Percentiles rank a stretch among this genome's conserved stretches.
These are phyloP conservation scores for Solanum gandarillasii DNA, from an alignment of 257 asterid species.

Conservation along the genomic window DNA sequence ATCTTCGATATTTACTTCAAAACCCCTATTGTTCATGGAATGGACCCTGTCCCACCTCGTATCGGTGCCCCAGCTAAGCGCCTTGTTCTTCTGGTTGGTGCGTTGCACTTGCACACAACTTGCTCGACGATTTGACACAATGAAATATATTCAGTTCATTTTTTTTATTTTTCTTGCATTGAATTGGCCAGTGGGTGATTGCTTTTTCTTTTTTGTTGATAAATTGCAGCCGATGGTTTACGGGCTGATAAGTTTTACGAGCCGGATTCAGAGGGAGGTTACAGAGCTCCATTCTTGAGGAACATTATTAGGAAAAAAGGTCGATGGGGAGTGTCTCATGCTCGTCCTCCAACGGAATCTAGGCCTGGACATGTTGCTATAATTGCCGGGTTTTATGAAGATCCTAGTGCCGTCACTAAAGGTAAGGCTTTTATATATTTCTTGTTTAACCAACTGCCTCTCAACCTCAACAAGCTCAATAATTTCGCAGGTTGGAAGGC, in stretches of 20 bases:
- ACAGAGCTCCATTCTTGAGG: conserved; percentile 88
- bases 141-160: background rate
- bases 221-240: conserved; percentile 75
- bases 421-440: conserved; percentile 26
- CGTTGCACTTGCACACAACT: conserved; percentile 5
- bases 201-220: background rate
- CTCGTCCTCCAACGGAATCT: conserved; percentile 98
- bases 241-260: conserved; percentile 97
- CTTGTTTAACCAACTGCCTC: background rate
- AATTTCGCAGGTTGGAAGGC: conserved; percentile 79
- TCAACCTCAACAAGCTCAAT: background rate
- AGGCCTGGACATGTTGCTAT: conserved; percentile 98
- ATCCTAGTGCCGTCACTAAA: conserved; percentile 98
- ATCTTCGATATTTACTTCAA: conserved; percentile 95
- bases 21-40: conserved; percentile 92
- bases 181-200: background rate
- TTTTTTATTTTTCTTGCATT: background rate
- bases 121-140: conserved; percentile 32
- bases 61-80: conserved; percentile 81
- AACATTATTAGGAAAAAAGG: conserved; percentile 77
- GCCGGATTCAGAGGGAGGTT: conserved; percentile 71
- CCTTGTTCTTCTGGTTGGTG: conserved; percentile 81
- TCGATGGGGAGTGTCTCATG: conserved; percentile 99
- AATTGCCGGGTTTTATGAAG: conserved; percentile 97
- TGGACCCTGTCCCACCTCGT: conserved; percentile 80